Base-by-base conservation (phyloP, 108 stramenopile genomes). In the Mediolabrus comicus region DNA sequence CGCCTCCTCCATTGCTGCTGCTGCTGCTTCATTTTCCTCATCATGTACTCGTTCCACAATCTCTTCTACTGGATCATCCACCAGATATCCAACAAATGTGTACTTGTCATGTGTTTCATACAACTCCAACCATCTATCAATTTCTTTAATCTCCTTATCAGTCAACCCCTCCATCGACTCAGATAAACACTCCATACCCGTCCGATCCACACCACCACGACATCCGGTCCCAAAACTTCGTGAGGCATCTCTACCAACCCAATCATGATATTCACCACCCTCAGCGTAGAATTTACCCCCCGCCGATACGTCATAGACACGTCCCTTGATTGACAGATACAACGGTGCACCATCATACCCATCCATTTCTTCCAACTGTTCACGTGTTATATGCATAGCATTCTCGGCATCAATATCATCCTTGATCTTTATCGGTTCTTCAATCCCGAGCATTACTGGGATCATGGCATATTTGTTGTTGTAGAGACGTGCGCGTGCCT, bases 91-190 rank as follows among this genome's bases (percentile, higher is more conserved):
- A 29, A 92, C 83, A 49, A 82, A 85, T 27, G 78, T 69, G 65
- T 92, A 92, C 58, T 89, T 89, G 62, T 92, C 91, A 63, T 92
- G 91, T 30, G 84, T 73, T 60, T 92, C 81, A 70, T 85, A 92
- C 43, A 88, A 76, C 31, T 80, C 80, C 29, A 92, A 32, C 91
- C 91, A 92, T 62, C 91, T 71, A 36, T 87, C 80, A 34, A 80
- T 84, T 53, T 92, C 88, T 26, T 83, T 67, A 14, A 84, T 14
- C 65, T 92, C 81, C 60, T 83, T 80, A 10, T 84, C 79, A 0
- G 64, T 66, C 77, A 89, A 77, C 31, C 75, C 85, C 33, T 82
- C 77, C n/a, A 76, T 36, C 13, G 78, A 65, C 27, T 72, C 71
- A 35, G 81, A 62, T 46, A 77, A 32, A 65, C 76, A 77, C 2